A percentile compares a stretch with the other conserved stretches of the same genome.
phyloP scores from a whole-genome alignment of 129 eudicot species.

The Pulicaria dysenterica region DNA sequence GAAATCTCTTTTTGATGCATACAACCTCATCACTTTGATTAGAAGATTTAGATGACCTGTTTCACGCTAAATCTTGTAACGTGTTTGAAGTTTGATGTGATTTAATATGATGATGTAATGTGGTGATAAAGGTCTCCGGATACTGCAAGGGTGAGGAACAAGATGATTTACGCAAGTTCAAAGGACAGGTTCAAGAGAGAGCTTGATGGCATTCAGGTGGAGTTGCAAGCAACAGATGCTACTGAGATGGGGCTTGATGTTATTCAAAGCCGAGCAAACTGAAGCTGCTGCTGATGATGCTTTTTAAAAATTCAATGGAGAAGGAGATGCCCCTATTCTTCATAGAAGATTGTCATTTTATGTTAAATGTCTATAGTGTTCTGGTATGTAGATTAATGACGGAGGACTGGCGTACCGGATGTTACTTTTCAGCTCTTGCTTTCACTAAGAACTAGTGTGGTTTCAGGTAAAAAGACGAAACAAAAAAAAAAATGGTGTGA shows the following conservation, averaged over 20 bases:
- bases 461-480: constrained; percentile 23
- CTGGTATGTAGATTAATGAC: constrained; percentile 39
- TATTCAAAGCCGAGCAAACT: constrained; percentile 67
- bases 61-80: background rate
- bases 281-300: background rate
- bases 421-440: constrained; percentile 34
- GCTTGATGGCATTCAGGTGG: constrained; percentile 81
- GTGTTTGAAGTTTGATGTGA: background rate
- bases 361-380: constrained; percentile 39
- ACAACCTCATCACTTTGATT: too few relatives aligned
- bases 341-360: constrained; percentile 32
- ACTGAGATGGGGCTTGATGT: constrained; percentile 80
- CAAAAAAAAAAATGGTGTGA: constrained; percentile 24
- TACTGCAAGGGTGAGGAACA: constrained; percentile 45
- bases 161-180: constrained; percentile 48
- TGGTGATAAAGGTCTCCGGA: constrained; percentile 37
- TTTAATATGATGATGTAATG: background rate
- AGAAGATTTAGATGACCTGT: too few relatives aligned
- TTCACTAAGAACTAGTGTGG: constrained; percentile 36
- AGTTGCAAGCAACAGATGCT: constrained; percentile 81
- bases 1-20: too few relatives aligned
- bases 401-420: constrained; percentile 28
- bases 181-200: constrained; percentile 77
- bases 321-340: constrained; percentile 31
- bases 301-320: constrained; percentile 14